Base-by-base conservation (phyloP, 225 moss, liverwort and hornwort genomes). In the Marchantia polymorpha region DNA sequence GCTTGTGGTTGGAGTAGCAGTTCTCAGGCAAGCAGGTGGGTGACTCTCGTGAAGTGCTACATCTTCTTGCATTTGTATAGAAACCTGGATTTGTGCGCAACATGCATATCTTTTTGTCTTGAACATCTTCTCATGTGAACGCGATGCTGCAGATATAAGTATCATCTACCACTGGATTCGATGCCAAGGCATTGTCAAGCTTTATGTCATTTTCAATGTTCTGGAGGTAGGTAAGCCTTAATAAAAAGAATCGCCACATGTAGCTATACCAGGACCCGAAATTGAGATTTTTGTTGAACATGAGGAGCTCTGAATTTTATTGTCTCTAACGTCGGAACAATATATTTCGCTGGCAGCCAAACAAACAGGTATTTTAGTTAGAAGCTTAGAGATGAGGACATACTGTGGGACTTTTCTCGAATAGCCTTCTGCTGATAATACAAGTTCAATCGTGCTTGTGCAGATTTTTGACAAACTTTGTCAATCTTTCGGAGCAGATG, bases 401-500 rank as follows among this genome's bases (percentile, higher is more conserved):
- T 73, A 19, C 2, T 49, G 6, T 20, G 48, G 17, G 73, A 53
- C 64, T 69, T 5, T 69, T 22, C 15, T 17, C 19, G 70, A 49
- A 22, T 20, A 69, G 53, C n/a, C 22, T 39, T 50, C 4, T n/a
- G 25, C 23, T 10, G 23, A 23, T 80, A 22, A 49, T 26, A 49
- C 54, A 80, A 25, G 22, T 26, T 72, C 11, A 52, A 60, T 52
- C 71, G 51, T 67, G 39, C 67, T 58, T 75, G 48, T 89, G 91
- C 94, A 99, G 97, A 95, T 99, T 59, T 99, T 99, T 86, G 99
- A 99, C 87, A 99, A 95, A 73, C 83, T 99, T 77, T 93, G 99
- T 78, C 99, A 99, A 83, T 99, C 99, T 55, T 95, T 99, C 79
- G 95, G 95, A 83, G 88, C 93, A 83, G 99, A 95, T 71, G 92